These are phyloP conservation scores for Paraleonurus japonicus DNA, from an alignment of 257 asterid genomes.

Conservation along the genomic window DNA sequence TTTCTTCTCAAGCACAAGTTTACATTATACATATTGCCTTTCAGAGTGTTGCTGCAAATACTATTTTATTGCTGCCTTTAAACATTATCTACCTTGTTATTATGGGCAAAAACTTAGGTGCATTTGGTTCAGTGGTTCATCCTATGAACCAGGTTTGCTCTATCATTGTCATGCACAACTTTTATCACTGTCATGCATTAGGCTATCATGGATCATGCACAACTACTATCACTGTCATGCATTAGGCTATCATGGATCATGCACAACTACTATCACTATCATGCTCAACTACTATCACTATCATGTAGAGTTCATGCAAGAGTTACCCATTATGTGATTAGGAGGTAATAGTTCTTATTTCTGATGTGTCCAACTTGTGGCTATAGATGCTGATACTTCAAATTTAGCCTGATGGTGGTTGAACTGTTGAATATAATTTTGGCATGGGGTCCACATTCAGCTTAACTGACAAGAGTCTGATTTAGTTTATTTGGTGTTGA, in stretches of 20 bases:
- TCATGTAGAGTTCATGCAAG: too few relatives aligned
- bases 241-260: too few relatives aligned
- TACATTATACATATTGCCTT: neutral
- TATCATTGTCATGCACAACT: too few relatives aligned
- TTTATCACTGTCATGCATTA: too few relatives aligned
- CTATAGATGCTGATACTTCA: conserved; percentile 1
- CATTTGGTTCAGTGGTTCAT: too few relatives aligned
- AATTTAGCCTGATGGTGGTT: neutral
- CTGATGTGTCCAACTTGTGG: neutral
- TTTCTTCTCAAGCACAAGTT: neutral
- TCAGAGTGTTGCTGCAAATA: neutral
- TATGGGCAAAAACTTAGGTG: too few relatives aligned
- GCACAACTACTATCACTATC: too few relatives aligned
- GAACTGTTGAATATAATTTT: neutral
- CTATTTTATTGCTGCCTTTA: neutral
- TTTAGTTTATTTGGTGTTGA: conserved; percentile 2
- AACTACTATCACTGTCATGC: too few relatives aligned
- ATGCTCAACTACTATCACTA: too few relatives aligned
- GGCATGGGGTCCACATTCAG: neutral
- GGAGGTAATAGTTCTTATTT: conserved; percentile 6
- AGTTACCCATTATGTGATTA: too few relatives aligned
- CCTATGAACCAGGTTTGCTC: too few relatives aligned
- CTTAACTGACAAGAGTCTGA: neutral
- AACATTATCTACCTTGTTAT: neutral
- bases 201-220: too few relatives aligned